These are phyloP conservation scores for Aaosphaeria pasadenensis DNA, from an alignment of 2,329 filamentous ascomycete species.

Conservation along the genomic window DNA sequence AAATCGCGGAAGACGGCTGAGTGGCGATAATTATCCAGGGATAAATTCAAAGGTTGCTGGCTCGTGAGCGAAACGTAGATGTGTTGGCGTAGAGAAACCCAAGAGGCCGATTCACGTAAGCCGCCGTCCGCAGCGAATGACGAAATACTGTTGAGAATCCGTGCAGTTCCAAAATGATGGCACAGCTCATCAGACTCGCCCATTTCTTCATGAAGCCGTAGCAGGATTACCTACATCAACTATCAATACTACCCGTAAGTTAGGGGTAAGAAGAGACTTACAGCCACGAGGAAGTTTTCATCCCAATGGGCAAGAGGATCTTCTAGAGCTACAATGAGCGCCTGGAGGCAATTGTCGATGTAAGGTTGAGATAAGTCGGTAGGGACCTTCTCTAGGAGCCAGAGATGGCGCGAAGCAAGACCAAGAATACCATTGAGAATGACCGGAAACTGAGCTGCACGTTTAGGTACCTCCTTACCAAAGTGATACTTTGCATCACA, in stretches of 20 bases:
- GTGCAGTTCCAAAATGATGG: slow-evolving; percentile 39
- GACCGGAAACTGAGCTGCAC: slow-evolving; percentile 47
- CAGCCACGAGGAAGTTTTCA: slow-evolving; percentile 47
- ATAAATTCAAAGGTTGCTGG: slow-evolving; percentile 29
- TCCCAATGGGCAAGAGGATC: slow-evolving; percentile 43
- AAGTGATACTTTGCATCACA: slow-evolving; percentile 35
- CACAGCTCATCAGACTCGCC: slow-evolving; percentile 37
- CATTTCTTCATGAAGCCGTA: slow-evolving; percentile 50
- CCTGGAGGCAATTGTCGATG: slow-evolving; percentile 45
- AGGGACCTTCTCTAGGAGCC: slow-evolving; percentile 35
- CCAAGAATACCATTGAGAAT: slow-evolving; percentile 48
- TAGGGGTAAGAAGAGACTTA: neutral
- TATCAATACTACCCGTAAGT: neutral
- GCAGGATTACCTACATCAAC: slow-evolving; percentile 38
- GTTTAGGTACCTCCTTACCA: slow-evolving; percentile 45
- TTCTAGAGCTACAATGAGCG: slow-evolving; percentile 46
- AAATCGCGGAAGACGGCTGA: slow-evolving; percentile 26
- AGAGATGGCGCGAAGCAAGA: slow-evolving; percentile 45
- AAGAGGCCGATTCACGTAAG: slow-evolving; percentile 40
- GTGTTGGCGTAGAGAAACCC: slow-evolving; percentile 42
- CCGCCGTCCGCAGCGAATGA: slow-evolving; percentile 38
- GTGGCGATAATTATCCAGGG: slow-evolving; percentile 27
- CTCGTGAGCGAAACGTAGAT: slow-evolving; percentile 40
- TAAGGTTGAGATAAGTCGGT: slow-evolving; percentile 46
- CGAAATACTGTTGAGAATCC: slow-evolving; percentile 38